Evolutionary conservation across 805 yeast species (phyloP), one percentile per base, ranked within the genome.

Genomic region (Vanderwaltozyma yarrowii): DNA sequence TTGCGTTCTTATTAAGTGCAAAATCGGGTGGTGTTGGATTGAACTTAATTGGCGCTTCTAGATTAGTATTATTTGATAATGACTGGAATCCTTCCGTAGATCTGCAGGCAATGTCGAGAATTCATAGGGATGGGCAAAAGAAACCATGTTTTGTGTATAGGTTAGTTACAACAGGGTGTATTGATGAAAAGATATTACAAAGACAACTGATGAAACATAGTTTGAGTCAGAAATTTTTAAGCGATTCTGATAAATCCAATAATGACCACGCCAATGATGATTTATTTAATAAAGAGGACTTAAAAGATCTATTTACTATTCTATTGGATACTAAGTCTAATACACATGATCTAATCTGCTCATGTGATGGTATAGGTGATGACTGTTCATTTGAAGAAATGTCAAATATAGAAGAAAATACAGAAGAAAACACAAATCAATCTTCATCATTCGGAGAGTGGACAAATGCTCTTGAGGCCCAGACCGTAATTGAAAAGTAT

Each of bases 41-140:
- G 30, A 92, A 92, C 52, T 64, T 92, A 25, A 72, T 84, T 25
- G 98, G 97, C 0, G 98, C 94, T 0, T 84, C 94, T 0, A 47
- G 97, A 20, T 62, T 92, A 30, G 70, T 92, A 5, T 62, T 92
- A 17, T 81, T 84, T 52, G 98, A 92, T 55, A 85, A 92, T 45
- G 97, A 92, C 53, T 92, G 98, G 98, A 92, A 92, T 46, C 98
- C 98, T 0, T 76, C 96, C 0, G 70, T 80, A 11, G 98, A 92
- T 53, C 58, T 82, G 25, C 98, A 92, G 57, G 95, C 96, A 0
- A 84, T 89, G 94, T 95, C 96, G 1, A 65, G 98, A 45, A 78
- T 92, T 6, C 95, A 89, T 54, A 68, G 98, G 50, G 96, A 89
- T 57, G 98, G 98, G 0, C 98, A 92, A 56, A 73, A 61, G 34